A percentile compares a stretch with the other conserved stretches of the same genome.
Conservation (phyloP, 345 rosid genomes). For the Rubroshorea leprosula region DNA sequence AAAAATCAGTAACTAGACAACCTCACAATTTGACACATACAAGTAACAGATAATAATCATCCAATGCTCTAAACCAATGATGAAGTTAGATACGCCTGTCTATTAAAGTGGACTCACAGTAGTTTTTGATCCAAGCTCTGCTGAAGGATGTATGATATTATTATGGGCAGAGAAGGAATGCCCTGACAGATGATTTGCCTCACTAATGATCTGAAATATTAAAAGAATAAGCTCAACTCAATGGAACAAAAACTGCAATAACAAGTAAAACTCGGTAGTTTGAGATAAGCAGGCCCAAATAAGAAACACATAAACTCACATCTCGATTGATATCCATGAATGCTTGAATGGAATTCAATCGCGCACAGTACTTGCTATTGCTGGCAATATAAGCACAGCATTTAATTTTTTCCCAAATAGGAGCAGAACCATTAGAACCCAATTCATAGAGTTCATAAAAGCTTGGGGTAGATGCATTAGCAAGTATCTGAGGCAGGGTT, state of each 20-base stretch:
- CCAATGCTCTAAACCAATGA: not conserved
- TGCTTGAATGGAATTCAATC: conserved; percentile 85
- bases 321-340: conserved; percentile 88
- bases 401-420: conserved; percentile 60
- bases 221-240: conserved; percentile 7
- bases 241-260: conserved; percentile 11
- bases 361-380: conserved; percentile 61
- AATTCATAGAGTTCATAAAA: conserved; percentile 56
- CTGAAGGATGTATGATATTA: conserved; percentile 73
- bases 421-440: conserved; percentile 30
- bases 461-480: conserved; percentile 68
- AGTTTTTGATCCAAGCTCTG: conserved; percentile 85
- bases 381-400: conserved; percentile 90
- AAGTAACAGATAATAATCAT: not conserved
- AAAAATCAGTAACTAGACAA: conserved; percentile 8
- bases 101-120: conserved; percentile 47
- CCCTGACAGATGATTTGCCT: conserved; percentile 79
- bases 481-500: conserved; percentile 52
- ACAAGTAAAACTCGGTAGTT: not conserved
- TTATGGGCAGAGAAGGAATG: conserved; percentile 74
- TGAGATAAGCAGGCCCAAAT: conserved; percentile 3
- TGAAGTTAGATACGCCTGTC: not conserved
- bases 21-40: not conserved
- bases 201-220: conserved; percentile 70
- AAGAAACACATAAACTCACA: conserved; percentile 39